A percentile compares a stretch with the other conserved stretches of the same genome.
Conservation (phyloP, 495 filamentous ascomycete species). For the Cryomyces minteri region DNA sequence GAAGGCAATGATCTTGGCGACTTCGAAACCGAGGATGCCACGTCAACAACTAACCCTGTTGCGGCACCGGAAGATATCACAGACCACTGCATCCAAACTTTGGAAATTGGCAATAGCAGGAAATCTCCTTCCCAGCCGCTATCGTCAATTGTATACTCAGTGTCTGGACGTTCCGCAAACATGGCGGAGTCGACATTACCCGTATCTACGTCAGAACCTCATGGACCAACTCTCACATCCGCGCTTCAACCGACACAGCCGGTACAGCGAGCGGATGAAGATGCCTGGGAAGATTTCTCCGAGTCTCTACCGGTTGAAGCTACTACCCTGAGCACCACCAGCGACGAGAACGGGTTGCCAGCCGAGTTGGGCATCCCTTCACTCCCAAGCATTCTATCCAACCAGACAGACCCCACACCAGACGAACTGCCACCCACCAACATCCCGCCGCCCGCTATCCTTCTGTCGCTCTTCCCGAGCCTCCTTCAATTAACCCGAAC, state of each 20-base stretch:
- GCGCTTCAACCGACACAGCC: neutral
- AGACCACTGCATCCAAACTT: slow-evolving; percentile 5
- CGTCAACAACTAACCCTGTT: slow-evolving; percentile 18
- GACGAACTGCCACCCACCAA: slow-evolving; percentile 57
- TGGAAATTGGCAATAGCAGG: too few relatives aligned
- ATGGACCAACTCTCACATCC: neutral
- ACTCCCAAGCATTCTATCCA: neutral
- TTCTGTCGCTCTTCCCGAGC: slow-evolving; percentile 56
- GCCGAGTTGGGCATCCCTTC: too few relatives aligned
- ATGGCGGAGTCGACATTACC: slow-evolving; percentile 8
- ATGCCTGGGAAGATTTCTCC: slow-evolving; percentile 20
- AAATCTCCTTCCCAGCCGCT: neutral
- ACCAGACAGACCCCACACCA: too few relatives aligned
- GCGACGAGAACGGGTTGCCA: neutral
- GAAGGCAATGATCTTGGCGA: slow-evolving; percentile 39
- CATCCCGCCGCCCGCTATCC: slow-evolving; percentile 69
- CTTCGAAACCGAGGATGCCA: too few relatives aligned
- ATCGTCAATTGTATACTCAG: neutral
- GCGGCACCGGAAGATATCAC: neutral
- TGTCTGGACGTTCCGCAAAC: neutral
- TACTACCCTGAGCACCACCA: neutral
- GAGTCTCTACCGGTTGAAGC: too few relatives aligned
- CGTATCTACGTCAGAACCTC: neutral
- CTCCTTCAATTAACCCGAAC: slow-evolving; percentile 32
- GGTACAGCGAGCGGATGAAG: slow-evolving; percentile 2